A percentile compares a stretch with the other conserved stretches of the same genome.
Conservation (phyloP, 441 rosid genomes). For the Manihot esculenta region DNA sequence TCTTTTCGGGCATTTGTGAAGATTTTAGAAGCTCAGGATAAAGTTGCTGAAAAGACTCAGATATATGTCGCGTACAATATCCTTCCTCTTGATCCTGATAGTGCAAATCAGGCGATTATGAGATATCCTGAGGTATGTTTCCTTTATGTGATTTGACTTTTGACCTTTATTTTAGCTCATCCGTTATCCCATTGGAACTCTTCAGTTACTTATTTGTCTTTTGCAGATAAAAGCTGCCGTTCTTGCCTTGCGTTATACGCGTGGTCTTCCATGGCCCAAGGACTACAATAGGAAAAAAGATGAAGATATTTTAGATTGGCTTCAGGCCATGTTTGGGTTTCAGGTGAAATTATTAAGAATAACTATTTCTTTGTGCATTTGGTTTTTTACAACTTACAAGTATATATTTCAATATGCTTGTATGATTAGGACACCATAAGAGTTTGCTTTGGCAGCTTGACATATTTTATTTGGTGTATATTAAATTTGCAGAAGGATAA, state of each 20-base stretch:
- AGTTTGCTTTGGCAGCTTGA: not conserved
- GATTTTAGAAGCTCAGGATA: conserved; percentile 92
- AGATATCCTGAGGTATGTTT: conserved; percentile 83
- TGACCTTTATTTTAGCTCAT: conserved; percentile 16
- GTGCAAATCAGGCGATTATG: conserved; percentile 97
- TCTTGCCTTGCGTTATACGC: conserved; percentile 84
- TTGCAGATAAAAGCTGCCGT: conserved; percentile 93
- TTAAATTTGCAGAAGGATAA: conserved; percentile 71
- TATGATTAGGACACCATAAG: not conserved
- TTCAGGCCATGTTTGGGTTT: conserved; percentile 97
- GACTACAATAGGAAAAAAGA: conserved; percentile 77
- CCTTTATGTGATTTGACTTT: conserved; percentile 16
- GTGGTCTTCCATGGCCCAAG: conserved; percentile 99
- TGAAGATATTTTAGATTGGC: conserved; percentile 98
- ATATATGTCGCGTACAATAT: conserved; percentile 89
- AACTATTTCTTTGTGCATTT: not conserved
- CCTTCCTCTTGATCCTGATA: conserved; percentile 98
- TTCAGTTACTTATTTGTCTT: conserved; percentile 12
- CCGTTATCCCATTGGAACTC: conserved; percentile 8
- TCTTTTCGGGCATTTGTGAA: conserved; percentile 33
- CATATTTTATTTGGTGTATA: conserved; percentile 14
- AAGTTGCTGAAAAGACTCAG: conserved; percentile 94
- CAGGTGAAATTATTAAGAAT: conserved; percentile 49
- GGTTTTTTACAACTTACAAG: conserved; percentile 1
- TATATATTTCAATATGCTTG: conserved; percentile 9